Evolutionary conservation across 139 green algal genomes (phyloP).

Genomic region (Chlamydomonas schloesseri): DNA sequence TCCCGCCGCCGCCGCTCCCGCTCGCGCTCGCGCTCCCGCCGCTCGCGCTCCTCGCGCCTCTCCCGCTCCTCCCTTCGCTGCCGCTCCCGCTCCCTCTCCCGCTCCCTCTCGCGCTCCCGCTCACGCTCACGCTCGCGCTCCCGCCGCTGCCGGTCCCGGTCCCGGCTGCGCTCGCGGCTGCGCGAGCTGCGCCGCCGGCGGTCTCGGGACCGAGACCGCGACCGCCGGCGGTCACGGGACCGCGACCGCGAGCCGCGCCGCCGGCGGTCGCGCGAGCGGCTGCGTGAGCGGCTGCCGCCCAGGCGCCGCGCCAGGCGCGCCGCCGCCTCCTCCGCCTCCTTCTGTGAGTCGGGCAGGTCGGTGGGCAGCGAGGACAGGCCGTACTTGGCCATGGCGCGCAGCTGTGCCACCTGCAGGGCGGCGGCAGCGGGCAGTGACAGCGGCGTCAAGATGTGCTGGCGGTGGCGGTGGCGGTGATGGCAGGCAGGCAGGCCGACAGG

Average conservation of each 20-base stretch:
- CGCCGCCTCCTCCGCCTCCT: constrained; percentile 50
- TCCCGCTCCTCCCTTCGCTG: background rate
- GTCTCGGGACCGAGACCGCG: constrained; percentile 1
- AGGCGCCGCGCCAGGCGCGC: constrained; percentile 36
- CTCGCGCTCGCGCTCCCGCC: background rate
- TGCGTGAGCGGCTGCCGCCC: constrained; percentile 1
- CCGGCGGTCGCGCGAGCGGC: background rate
- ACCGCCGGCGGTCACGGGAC: constrained; percentile 4
- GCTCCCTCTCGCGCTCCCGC: constrained; percentile 20
- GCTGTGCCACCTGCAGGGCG: constrained; percentile 36
- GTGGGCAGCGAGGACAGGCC: background rate
- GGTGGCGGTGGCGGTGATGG: too few species aligned
- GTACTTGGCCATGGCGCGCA: constrained; percentile 42
- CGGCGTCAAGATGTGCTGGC: too few species aligned
- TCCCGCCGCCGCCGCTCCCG: background rate
- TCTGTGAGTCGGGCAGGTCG: background rate
- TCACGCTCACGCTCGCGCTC: background rate
- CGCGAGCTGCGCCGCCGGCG: constrained; percentile 17
- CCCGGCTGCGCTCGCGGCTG: constrained; percentile 36
- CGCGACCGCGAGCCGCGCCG: background rate
- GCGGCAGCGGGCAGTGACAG: background rate
- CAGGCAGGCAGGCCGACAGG: too few species aligned
- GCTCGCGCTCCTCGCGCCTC: background rate
- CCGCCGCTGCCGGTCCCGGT: constrained; percentile 13
- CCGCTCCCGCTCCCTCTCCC: constrained; percentile 16